phyloP scores from a whole-genome alignment of 2,329 filamentous ascomycete species.

The Neonectria magnoliae region DNA sequence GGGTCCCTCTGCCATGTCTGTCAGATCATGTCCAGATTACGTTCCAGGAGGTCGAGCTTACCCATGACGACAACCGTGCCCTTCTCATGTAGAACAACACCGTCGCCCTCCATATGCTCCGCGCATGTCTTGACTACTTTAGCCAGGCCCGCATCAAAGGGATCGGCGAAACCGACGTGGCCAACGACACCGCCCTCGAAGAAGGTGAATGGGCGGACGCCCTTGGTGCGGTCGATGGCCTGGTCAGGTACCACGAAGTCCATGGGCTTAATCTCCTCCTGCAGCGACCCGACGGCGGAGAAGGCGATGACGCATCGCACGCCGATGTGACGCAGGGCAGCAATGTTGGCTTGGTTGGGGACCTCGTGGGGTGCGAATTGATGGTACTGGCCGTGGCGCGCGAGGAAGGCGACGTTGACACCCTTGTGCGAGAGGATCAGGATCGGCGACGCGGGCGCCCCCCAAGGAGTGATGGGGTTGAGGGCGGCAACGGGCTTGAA shows the following conservation, averaged over 20 bases:
- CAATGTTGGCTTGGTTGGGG: slow-evolving; percentile 94
- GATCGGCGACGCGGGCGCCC: slow-evolving; percentile 78
- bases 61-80: slow-evolving; percentile 94
- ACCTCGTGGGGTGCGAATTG: slow-evolving; percentile 93
- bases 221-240: slow-evolving; percentile 97
- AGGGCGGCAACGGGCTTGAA: slow-evolving; percentile 87
- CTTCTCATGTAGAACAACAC: slow-evolving; percentile 83
- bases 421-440: slow-evolving; percentile 88
- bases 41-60: slow-evolving; percentile 45
- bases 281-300: slow-evolving; percentile 91
- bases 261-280: slow-evolving; percentile 91
- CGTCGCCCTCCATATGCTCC: slow-evolving; percentile 79
- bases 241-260: slow-evolving; percentile 98
- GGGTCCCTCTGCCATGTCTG: slow-evolving; percentile 77
- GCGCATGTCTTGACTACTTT: slow-evolving; percentile 83
- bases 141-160: slow-evolving; percentile 84
- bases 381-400: slow-evolving; percentile 90
- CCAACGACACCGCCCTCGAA: slow-evolving; percentile 93
- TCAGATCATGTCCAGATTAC: slow-evolving; percentile 32
- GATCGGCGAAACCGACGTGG: slow-evolving; percentile 95
- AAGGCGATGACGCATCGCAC: slow-evolving; percentile 94
- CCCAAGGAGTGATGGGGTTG: slow-evolving; percentile 87
- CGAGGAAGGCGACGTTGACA: slow-evolving; percentile 88
- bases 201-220: slow-evolving; percentile 92
- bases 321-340: slow-evolving; percentile 90